Base-by-base conservation (phyloP, 202 grass and related monocot species). In the Schoenoplectus tabernaemontani region DNA sequence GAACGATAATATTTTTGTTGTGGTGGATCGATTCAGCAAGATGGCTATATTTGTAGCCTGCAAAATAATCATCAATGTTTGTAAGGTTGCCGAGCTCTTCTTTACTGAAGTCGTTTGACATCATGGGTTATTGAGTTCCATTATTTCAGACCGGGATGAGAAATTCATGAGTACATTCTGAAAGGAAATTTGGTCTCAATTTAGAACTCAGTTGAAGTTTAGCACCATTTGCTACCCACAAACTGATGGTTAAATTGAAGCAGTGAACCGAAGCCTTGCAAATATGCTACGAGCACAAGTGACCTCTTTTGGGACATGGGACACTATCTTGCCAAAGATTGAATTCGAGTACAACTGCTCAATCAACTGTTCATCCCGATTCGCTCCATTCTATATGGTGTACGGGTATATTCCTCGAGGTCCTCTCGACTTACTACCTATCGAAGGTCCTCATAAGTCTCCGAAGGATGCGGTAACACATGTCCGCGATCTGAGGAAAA, bases 11-110 rank as follows among this genome's bases (percentile, higher is more conserved):
- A n/a, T 82, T 38, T 59, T 72, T 13, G 24, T 73, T 3, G 42
- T 82, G 7, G 41, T 73, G 4, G 80, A 82, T 47, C 3, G 70
- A 0, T 83, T 83, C 23, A 74, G 33, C 24, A 83, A 53, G 13
- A 83, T 77, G 38, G 57, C 71, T 15, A 17, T 76, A 15, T 78
- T 84, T 20, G 58, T 64, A 16, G 50, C 24, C 2, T 78, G 57
- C 22, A 5, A 48, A 8, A 84, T 24, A 9, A 84, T 54, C 15
- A 28, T 60, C 0, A 34, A 83, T 77, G 67, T 20, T 3, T 64
- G 42, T 2, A 39, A 64, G 37, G 36, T n/a, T n/a, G n/a, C n/a
- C n/a, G n/a, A n/a, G n/a, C n/a, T n/a, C n/a, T n/a, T n/a, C n/a
- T n/a, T n/a, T n/a, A n/a, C n/a, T n/a, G n/a, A n/a, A n/a, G n/a